These are phyloP conservation scores for Daucus carota DNA, from an alignment of 129 eudicot genomes.

Conservation along the genomic window DNA sequence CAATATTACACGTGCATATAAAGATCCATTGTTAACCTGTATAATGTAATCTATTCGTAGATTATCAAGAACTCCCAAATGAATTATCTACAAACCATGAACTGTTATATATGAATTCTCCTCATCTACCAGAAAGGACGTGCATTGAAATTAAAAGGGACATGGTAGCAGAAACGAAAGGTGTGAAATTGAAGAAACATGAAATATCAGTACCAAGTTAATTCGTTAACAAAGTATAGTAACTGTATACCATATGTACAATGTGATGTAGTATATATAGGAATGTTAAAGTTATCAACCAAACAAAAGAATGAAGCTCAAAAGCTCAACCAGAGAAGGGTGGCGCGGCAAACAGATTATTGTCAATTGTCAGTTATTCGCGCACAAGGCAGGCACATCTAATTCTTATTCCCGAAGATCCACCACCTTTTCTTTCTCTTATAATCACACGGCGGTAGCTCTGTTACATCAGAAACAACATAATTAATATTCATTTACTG, in stretches of 20 bases:
- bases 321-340: background rate
- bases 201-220: too few relatives aligned
- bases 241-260: background rate
- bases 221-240: too few relatives aligned
- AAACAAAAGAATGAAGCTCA: background rate
- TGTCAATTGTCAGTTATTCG: background rate
- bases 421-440: conserved; percentile 73
- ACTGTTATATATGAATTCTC: too few relatives aligned
- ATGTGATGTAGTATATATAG: background rate
- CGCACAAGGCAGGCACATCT: background rate
- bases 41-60: too few relatives aligned
- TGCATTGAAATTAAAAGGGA: too few relatives aligned
- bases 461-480: conserved; percentile 27
- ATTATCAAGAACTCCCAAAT: too few relatives aligned
- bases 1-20: too few relatives aligned
- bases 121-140: too few relatives aligned
- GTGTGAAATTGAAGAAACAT: too few relatives aligned
- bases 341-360: background rate
- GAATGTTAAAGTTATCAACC: background rate
- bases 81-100: too few relatives aligned
- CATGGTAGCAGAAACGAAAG: too few relatives aligned
- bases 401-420: conserved; percentile 51
- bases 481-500: background rate
- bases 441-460: conserved; percentile 39
- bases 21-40: too few relatives aligned